Percentiles rank a stretch among this genome's conserved stretches.
Evolutionary conservation across 2,329 filamentous ascomycete genomes (phyloP).

Genomic region (Fusarium keratoplasticum): DNA sequence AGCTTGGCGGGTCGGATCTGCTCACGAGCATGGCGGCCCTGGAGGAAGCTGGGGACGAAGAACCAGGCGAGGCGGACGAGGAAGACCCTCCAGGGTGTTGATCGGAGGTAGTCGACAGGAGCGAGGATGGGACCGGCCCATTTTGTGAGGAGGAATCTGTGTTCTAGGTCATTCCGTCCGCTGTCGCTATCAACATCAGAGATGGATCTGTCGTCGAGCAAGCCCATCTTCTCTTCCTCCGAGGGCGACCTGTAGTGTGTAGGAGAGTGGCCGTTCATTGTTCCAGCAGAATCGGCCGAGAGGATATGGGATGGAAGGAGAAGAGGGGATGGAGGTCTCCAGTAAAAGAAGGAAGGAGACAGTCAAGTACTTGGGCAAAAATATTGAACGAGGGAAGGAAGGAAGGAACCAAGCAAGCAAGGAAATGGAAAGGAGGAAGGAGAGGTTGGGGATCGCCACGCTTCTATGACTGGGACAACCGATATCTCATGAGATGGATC

Average conservation of each 20-base stretch:
- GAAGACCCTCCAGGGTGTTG: slow-evolving; percentile 53
- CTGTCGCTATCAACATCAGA: slow-evolving; percentile 58
- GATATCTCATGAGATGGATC: background rate
- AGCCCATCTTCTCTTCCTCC: slow-evolving; percentile 58
- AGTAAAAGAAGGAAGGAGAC: background rate
- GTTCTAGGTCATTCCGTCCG: slow-evolving; percentile 54
- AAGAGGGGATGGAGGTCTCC: background rate
- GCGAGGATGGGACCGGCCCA: slow-evolving; percentile 49
- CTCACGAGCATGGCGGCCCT: slow-evolving; percentile 56
- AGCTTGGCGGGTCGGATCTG: slow-evolving; percentile 55
- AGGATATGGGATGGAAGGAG: slow-evolving; percentile 1
- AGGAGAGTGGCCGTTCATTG: slow-evolving; percentile 55
- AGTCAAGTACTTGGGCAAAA: background rate
- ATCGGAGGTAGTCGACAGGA: slow-evolving; percentile 44
- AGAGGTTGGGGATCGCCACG: slow-evolving; percentile 14
- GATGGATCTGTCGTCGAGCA: slow-evolving; percentile 57
- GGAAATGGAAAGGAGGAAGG: slow-evolving; percentile 17
- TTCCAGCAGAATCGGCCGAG: slow-evolving; percentile 1
- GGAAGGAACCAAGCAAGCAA: slow-evolving; percentile 11
- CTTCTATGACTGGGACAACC: slow-evolving; percentile 7
- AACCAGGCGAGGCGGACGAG: slow-evolving; percentile 56
- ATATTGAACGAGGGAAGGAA: slow-evolving; percentile 4
- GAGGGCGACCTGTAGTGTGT: slow-evolving; percentile 48
- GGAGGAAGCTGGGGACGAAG: slow-evolving; percentile 65
- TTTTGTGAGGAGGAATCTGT: slow-evolving; percentile 45